Evolutionary conservation across 495 filamentous ascomycete species (phyloP), one percentile per base, ranked within the genome.

Genomic region (Hypoxylon perforatum): DNA sequence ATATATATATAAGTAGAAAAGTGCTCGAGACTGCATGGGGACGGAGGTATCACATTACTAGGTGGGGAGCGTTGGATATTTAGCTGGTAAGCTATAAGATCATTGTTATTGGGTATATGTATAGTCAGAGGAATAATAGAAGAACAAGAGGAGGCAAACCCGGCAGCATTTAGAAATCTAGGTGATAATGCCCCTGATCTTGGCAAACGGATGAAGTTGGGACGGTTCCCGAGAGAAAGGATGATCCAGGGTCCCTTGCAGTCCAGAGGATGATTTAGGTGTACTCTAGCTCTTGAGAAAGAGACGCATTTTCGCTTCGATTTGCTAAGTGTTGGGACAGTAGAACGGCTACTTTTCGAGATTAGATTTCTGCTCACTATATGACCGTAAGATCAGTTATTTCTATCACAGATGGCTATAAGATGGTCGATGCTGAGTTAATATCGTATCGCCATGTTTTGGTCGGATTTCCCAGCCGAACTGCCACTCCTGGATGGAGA

Each of bases 61-160:
- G 47, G 58, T 56, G 61, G 63, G 58, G 36, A 47, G 48, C 18
- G 25, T 9, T 19, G 18, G 30, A 41, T 70, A 67, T 66, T 41
- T 51, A 63, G 7, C 25, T 45, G 11, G 7, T 41, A 38, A 36
- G 42, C 22, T 55, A 59, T 58, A 63, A 14, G 9, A 25, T 14
- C 22, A 12, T 22, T 10, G 5, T 10, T 46, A 52, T 47, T 69
- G 64, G 70, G 57, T 44, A 59, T 49, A 55, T 19, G 49, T 17
- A 52, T 15, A 38, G 36, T 9, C 14, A 7, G 25, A 28, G 3
- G 25, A 3, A 28, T 28, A 28, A 28, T 28, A 28, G 38, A 36
- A 57, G 54, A 74, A 65, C 62, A 66, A 57, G 33, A 57, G 63
- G n/a, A 71, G 67, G 70, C 30, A 45, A 56, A 41, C n/a, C 38